phyloP scores from a whole-genome alignment of 768 basidiomycete genomes.

The Calocera viscosa region DNA sequence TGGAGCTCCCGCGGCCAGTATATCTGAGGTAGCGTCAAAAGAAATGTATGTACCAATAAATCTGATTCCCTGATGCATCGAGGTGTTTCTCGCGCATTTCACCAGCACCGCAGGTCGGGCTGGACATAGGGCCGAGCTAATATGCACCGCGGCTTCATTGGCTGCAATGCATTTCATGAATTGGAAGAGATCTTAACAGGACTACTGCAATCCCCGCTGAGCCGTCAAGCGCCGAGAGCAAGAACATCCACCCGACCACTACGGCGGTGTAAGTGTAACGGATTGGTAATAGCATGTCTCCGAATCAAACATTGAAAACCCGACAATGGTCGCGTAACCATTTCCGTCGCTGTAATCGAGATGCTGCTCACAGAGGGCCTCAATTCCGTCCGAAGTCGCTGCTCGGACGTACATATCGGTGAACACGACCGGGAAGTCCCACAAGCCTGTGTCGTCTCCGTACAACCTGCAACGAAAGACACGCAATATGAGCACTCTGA shows the following conservation, averaged over 20 bases:
- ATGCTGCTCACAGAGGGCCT: not conserved
- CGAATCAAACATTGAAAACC: not conserved
- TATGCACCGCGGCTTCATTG: too few species aligned
- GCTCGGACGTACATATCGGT: slow-evolving; percentile 5
- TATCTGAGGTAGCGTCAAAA: not conserved
- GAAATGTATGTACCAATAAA: too few species aligned
- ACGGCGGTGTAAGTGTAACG: not conserved
- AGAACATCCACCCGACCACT: too few species aligned
- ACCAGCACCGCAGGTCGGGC: too few species aligned
- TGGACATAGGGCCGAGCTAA: too few species aligned
- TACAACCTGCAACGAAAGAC: not conserved
- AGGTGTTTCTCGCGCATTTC: too few species aligned
- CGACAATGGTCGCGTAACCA: not conserved
- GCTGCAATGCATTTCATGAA: too few species aligned
- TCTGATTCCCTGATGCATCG: too few species aligned
- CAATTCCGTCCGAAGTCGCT: not conserved
- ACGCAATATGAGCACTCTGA: not conserved
- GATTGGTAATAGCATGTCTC: not conserved
- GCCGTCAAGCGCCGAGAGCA: too few species aligned
- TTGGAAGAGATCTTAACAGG: too few species aligned
- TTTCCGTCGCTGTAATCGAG: not conserved
- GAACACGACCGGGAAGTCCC: slow-evolving; percentile 1
- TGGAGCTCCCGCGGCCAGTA: slow-evolving; percentile 2
- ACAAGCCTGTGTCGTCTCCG: not conserved
- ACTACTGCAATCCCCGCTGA: too few species aligned